Evolutionary conservation across 768 basidiomycete genomes (phyloP).

Genomic region (Termitomyces sp.): DNA sequence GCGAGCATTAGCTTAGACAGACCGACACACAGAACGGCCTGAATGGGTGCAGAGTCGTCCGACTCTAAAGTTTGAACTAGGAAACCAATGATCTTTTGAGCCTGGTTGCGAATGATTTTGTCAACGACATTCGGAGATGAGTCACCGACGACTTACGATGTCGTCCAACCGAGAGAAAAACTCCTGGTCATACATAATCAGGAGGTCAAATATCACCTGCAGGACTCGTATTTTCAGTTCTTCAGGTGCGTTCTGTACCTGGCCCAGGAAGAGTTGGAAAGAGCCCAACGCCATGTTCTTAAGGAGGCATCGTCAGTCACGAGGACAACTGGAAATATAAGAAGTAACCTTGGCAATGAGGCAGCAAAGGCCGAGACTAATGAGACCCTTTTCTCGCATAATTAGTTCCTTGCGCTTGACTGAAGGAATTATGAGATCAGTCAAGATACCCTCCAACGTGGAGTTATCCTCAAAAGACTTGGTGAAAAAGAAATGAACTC

Average conservation of each 20-base stretch:
- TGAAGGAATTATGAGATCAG: conserved; percentile 86
- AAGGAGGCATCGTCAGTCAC: background rate
- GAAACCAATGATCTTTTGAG: conserved; percentile 40
- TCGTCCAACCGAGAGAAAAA: conserved; percentile 56
- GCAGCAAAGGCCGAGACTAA: conserved; percentile 80
- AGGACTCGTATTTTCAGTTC: conserved; percentile 75
- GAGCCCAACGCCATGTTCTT: conserved; percentile 60
- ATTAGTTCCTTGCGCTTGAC: conserved; percentile 84
- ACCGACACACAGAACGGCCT: conserved; percentile 78
- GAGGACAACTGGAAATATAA: background rate
- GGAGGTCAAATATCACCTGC: conserved; percentile 84
- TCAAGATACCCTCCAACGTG: conserved; percentile 75
- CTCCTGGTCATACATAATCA: conserved; percentile 85
- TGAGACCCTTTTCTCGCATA: conserved; percentile 76
- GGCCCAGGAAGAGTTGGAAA: conserved; percentile 84
- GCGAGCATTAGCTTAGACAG: conserved; percentile 86
- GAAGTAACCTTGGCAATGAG: conserved; percentile 67
- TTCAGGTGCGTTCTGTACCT: conserved; percentile 73
- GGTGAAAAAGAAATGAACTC: background rate
- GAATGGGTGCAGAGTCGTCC: conserved; percentile 68
- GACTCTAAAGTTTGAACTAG: conserved; percentile 52
- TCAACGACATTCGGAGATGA: background rate
- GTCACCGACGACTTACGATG: conserved; percentile 31
- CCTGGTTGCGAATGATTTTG: conserved; percentile 19
- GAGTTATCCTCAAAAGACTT: conserved; percentile 76